Percentiles rank a stretch among this genome's conserved stretches.
Evolutionary conservation across 768 basidiomycete genomes (phyloP).

Genomic region (Russula sp.): DNA sequence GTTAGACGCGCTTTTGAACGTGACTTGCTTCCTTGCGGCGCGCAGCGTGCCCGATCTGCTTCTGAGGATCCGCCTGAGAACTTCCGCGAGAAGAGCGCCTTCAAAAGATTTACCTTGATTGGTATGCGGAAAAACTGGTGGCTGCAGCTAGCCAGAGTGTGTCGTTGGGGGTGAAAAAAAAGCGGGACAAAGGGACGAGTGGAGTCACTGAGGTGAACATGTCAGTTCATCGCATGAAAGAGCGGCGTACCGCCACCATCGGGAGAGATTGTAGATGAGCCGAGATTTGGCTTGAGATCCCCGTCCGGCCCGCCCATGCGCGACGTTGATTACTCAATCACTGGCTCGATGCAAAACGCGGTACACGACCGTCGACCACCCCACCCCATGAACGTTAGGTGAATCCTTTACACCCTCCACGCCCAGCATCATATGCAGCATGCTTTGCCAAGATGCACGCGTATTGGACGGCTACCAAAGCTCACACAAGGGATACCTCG

Average conservation of each 20-base stretch:
- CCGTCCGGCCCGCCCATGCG: neutral
- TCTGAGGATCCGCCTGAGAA: conserved; percentile 2
- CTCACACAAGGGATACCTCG: neutral
- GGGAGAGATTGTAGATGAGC: conserved; percentile 1
- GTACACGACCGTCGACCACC: no score
- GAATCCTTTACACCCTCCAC: neutral
- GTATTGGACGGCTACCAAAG: neutral
- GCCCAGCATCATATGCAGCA: conserved; percentile 8
- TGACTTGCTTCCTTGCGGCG: conserved; percentile 16
- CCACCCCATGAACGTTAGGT: neutral
- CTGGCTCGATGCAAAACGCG: no score
- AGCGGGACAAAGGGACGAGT: neutral
- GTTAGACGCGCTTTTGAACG: conserved; percentile 6
- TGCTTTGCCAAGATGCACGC: conserved; percentile 4
- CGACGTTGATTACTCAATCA: neutral
- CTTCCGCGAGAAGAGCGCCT: neutral
- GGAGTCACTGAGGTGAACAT: neutral
- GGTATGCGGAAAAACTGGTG: neutral
- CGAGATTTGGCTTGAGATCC: conserved; percentile 18
- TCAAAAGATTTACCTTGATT: conserved; percentile 6
- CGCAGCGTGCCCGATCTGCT: conserved; percentile 18
- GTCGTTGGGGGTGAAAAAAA: conserved; percentile 3
- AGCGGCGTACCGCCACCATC: conserved; percentile 4
- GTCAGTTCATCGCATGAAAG: neutral
- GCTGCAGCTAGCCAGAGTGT: neutral